phyloP scores from a whole-genome alignment of 257 asterid genomes.

The Coffea canephora region DNA sequence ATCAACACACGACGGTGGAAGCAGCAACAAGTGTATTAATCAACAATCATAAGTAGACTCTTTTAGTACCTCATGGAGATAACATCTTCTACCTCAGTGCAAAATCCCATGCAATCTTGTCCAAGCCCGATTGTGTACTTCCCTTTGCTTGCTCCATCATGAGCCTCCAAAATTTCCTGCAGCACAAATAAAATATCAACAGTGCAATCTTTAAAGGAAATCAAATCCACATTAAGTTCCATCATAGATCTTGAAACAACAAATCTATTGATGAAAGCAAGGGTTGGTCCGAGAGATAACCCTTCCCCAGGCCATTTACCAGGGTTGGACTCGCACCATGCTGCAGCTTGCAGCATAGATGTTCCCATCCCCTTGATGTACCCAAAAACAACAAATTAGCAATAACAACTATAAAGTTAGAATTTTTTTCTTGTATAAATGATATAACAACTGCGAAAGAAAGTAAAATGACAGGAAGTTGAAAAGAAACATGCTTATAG shows the following conservation, averaged over 20 bases:
- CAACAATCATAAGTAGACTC: slow-evolving; percentile 3
- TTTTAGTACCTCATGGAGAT: slow-evolving; percentile 85
- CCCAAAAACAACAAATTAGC: not conserved
- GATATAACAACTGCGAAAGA: not conserved
- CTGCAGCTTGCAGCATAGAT: too few species aligned
- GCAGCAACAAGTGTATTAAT: slow-evolving; percentile 6
- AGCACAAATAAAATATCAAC: slow-evolving; percentile 13
- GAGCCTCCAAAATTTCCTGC: slow-evolving; percentile 90
- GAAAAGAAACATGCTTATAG: not conserved
- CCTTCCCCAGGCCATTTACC: not conserved
- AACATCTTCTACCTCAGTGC: slow-evolving; percentile 97
- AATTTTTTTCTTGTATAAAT: not conserved
- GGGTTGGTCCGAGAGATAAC: too few species aligned
- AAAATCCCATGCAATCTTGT: slow-evolving; percentile 98
- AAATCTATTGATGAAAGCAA: not conserved
- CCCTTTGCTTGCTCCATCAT: slow-evolving; percentile 99
- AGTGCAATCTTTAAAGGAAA: not conserved
- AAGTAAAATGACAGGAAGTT: not conserved
- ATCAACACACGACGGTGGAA: not conserved
- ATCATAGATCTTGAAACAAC: slow-evolving; percentile 1
- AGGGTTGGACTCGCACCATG: too few species aligned
- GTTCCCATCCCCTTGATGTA: too few species aligned
- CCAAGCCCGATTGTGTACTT: slow-evolving; percentile 99
- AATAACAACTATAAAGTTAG: not conserved
- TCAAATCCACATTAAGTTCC: slow-evolving; percentile 12